Conservation (phyloP, 306 rosid species). For the Prinsepia uniflora region DNA sequence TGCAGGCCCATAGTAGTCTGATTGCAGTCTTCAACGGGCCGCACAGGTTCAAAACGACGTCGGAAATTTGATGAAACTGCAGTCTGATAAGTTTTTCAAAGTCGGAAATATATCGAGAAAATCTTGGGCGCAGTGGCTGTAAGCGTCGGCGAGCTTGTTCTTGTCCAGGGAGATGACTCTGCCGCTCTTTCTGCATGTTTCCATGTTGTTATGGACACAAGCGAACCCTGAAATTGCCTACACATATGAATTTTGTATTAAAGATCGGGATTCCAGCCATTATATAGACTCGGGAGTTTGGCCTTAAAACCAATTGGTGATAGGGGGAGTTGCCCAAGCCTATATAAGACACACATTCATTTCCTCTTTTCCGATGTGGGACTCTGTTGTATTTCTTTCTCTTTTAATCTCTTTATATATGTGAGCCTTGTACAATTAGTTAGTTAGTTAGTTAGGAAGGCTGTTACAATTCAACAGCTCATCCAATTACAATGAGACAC, state of each 20-base stretch:
- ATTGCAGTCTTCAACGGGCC: constrained; percentile 36
- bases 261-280: too few species aligned
- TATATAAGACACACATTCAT: too few species aligned
- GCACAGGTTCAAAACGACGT: constrained; percentile 64
- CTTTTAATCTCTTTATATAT: too few species aligned
- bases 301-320: too few species aligned
- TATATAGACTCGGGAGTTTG: too few species aligned
- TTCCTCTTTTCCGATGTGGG: too few species aligned
- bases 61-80: constrained; percentile 45
- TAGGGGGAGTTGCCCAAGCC: too few species aligned
- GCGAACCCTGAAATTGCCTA: constrained; percentile 47
- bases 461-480: too few species aligned
- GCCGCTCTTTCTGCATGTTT: constrained; percentile 42
- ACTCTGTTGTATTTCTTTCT: too few species aligned
- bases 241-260: not conserved
- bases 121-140: constrained; percentile 51
- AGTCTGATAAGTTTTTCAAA: constrained; percentile 47
- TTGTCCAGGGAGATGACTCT: constrained; percentile 37
- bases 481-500: too few species aligned
- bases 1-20: constrained; percentile 44
- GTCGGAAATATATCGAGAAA: constrained; percentile 57
- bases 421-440: too few species aligned
- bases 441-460: too few species aligned
- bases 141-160: constrained; percentile 59
- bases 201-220: constrained; percentile 28